These are phyloP conservation scores for Pichia thaimueangensis DNA, from an alignment of 805 yeast genomes.

Conservation along the genomic window DNA sequence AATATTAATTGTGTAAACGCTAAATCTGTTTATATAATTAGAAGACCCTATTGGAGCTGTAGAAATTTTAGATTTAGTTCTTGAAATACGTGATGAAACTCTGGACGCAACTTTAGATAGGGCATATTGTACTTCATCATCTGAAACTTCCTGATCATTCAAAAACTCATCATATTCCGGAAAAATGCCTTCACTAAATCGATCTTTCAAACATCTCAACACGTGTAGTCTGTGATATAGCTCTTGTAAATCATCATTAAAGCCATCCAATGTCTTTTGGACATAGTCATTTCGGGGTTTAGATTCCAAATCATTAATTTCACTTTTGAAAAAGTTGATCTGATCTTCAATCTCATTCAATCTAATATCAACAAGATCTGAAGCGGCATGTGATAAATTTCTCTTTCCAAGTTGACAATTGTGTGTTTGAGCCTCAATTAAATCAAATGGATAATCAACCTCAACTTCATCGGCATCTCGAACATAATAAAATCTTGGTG, in stretches of 20 bases:
- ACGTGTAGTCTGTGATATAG: conserved; percentile 27
- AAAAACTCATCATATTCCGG: conserved; percentile 24
- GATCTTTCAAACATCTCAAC: conserved; percentile 19
- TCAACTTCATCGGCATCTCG: conserved; percentile 42
- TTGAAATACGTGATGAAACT: conserved; percentile 16
- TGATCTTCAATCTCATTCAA: conserved; percentile 34
- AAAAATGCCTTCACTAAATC: conserved; percentile 22
- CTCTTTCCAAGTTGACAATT: conserved; percentile 51
- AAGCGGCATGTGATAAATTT: conserved; percentile 53
- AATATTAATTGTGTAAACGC: conserved; percentile 65
- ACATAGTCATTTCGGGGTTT: conserved; percentile 10
- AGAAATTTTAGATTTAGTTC: conserved; percentile 15
- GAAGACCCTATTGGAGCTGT: conserved; percentile 29
- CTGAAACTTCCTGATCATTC: conserved; percentile 19
- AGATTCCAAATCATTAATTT: conserved; percentile 18
- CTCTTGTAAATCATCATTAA: conserved; percentile 25
- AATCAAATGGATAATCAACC: conserved; percentile 52
- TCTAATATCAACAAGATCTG: conserved; percentile 36
- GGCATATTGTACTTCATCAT: conserved; percentile 16
- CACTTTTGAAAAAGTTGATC: conserved; percentile 26
- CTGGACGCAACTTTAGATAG: conserved; percentile 15
- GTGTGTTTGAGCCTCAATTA: conserved; percentile 51
- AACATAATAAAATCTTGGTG: conserved; percentile 58
- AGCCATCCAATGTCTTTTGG: conserved; percentile 15
- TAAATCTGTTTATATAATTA: conserved; percentile 53